Conservation (phyloP, 345 rosid species). For the Atalantia buxifolia region DNA sequence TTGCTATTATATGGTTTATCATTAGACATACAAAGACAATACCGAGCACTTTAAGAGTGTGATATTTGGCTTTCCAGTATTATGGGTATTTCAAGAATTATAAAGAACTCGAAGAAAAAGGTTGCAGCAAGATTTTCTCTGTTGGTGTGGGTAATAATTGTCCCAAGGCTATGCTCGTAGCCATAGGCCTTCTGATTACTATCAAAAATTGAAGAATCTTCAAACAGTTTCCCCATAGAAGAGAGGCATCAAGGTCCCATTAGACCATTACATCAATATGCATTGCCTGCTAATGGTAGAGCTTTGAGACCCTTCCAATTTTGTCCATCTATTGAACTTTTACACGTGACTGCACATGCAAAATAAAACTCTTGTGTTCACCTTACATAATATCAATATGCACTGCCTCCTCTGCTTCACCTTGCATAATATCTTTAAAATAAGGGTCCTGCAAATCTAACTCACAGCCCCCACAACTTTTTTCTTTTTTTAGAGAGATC, state of each 20-base stretch:
- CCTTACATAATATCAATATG: neutral
- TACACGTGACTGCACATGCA: neutral
- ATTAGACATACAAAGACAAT: neutral
- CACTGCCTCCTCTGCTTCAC: no score
- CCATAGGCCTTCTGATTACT: neutral
- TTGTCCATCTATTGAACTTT: neutral
- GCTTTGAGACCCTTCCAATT: neutral
- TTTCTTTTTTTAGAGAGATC: no score
- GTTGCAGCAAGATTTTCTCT: neutral
- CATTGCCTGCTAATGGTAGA: neutral
- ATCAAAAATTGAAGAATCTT: neutral
- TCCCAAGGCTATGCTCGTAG: neutral
- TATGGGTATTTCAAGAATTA: neutral
- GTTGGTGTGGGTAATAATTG: neutral
- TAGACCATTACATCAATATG: neutral
- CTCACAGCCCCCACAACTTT: no score
- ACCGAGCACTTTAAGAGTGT: neutral
- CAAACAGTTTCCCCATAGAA: neutral
- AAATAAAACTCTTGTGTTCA: neutral
- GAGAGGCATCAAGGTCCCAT: slow-evolving; percentile 9
- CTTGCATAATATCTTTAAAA: no score
- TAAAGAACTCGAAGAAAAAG: neutral
- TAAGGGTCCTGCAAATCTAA: no score
- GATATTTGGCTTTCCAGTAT: neutral
- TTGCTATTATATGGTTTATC: neutral